Percentiles rank a stretch among this genome's conserved stretches.
These are phyloP conservation scores for Phtheirospermum japonicum DNA, from an alignment of 257 asterid species.

Conservation along the genomic window DNA sequence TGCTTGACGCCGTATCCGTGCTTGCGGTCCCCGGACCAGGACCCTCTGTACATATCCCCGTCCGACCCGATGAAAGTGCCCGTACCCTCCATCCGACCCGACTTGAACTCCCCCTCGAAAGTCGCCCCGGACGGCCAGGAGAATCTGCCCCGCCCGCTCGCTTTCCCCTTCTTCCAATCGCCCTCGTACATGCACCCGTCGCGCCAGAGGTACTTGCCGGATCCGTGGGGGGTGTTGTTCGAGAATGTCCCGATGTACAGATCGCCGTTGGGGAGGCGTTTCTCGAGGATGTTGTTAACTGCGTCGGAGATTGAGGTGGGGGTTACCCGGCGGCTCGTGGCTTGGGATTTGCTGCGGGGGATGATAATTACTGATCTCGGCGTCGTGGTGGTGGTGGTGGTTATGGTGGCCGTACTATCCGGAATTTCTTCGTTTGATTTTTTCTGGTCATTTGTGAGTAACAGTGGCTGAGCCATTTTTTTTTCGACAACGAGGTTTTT, in stretches of 20 bases:
- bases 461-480: slow-evolving; percentile 41
- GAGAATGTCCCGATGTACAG: slow-evolving; percentile 56
- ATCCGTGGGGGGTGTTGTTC: slow-evolving; percentile 56
- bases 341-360: slow-evolving; percentile 51
- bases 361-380: slow-evolving; percentile 47
- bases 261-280: slow-evolving; percentile 59
- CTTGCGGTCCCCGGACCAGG: slow-evolving; percentile 55
- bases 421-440: slow-evolving; percentile 22
- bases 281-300: slow-evolving; percentile 30
- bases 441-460: slow-evolving; percentile 20
- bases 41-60: slow-evolving; percentile 57
- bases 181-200: slow-evolving; percentile 81
- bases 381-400: slow-evolving; percentile 33
- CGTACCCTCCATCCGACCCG: slow-evolving; percentile 65
- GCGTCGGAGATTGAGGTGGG: slow-evolving; percentile 32
- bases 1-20: slow-evolving; percentile 57
- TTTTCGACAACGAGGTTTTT: not conserved
- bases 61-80: slow-evolving; percentile 63
- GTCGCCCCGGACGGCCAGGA: slow-evolving; percentile 71
- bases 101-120: slow-evolving; percentile 59
- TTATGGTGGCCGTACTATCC: slow-evolving; percentile 28
- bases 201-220: slow-evolving; percentile 65
- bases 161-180: slow-evolving; percentile 66
- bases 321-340: slow-evolving; percentile 46
- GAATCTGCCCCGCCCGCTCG: slow-evolving; percentile 58